Conservation (phyloP, 495 filamentous ascomycete species). For the Podospora comata region DNA sequence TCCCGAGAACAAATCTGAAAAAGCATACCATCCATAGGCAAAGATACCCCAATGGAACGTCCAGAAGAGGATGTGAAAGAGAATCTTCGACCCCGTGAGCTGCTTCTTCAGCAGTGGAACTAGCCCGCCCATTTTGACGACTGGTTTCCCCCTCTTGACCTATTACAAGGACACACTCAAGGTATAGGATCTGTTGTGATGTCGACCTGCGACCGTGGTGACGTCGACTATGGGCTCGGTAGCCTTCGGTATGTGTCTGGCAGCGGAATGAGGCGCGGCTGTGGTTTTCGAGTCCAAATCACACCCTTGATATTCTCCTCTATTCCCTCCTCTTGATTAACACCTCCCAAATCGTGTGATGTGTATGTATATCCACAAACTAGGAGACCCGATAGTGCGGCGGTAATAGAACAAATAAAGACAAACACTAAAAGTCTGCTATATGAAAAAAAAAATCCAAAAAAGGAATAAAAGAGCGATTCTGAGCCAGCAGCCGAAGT, state of each 20-base stretch:
- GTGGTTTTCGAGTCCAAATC: background rate
- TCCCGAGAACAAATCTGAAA: background rate
- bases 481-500: slow-evolving; percentile 58
- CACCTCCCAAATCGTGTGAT: slow-evolving; percentile 1
- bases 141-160: slow-evolving; percentile 25
- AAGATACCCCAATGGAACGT: slow-evolving; percentile 78
- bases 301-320: background rate
- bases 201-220: slow-evolving; percentile 53
- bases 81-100: slow-evolving; percentile 61
- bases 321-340: background rate
- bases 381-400: background rate
- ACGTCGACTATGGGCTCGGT: slow-evolving; percentile 20
- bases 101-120: slow-evolving; percentile 52
- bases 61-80: slow-evolving; percentile 88
- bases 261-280: background rate
- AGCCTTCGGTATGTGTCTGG: slow-evolving; percentile 20
- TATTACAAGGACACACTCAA: slow-evolving; percentile 1
- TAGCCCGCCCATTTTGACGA: slow-evolving; percentile 40
- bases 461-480: slow-evolving; percentile 52
- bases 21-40: slow-evolving; percentile 77
- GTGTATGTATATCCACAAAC: background rate
- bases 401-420: slow-evolving; percentile 13
- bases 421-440: slow-evolving; percentile 12
- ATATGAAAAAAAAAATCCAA: slow-evolving; percentile 34
- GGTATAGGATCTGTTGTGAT: slow-evolving; percentile 15